These are phyloP conservation scores for Dendrobium officinale DNA, from an alignment of 106 monocot species.

Conservation along the genomic window DNA sequence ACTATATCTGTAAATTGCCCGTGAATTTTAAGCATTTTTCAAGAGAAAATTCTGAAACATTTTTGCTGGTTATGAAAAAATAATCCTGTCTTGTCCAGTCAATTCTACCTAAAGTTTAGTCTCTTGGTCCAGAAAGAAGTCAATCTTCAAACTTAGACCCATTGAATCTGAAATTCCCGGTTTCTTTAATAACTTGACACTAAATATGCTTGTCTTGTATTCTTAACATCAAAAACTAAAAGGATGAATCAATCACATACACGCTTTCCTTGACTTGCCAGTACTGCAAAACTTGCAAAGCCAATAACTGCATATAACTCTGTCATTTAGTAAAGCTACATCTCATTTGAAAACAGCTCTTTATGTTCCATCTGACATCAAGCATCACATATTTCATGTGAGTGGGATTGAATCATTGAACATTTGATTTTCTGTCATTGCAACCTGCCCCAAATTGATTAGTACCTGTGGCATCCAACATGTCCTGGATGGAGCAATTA, in stretches of 20 bases:
- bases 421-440: background rate
- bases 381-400: background rate
- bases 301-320: background rate
- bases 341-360: too few species aligned
- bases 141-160: too few species aligned
- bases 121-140: background rate
- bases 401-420: background rate
- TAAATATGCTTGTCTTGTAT: background rate
- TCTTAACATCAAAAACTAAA: background rate
- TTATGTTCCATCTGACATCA: background rate
- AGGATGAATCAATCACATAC: background rate
- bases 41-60: background rate
- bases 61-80: background rate
- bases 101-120: constrained; percentile 1
- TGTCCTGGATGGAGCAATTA: too few species aligned
- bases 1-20: too few species aligned
- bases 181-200: background rate
- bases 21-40: background rate
- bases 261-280: background rate
- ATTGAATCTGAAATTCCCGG: background rate
- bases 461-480: too few species aligned
- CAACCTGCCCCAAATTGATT: too few species aligned
- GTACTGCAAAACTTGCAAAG: background rate
- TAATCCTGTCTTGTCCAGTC: background rate
- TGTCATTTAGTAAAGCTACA: too few species aligned